Evolutionary conservation across 1,284 basidiomycete genomes (phyloP), one percentile per base, ranked within the genome.

Genomic region (Hymenochaete sp.): DNA sequence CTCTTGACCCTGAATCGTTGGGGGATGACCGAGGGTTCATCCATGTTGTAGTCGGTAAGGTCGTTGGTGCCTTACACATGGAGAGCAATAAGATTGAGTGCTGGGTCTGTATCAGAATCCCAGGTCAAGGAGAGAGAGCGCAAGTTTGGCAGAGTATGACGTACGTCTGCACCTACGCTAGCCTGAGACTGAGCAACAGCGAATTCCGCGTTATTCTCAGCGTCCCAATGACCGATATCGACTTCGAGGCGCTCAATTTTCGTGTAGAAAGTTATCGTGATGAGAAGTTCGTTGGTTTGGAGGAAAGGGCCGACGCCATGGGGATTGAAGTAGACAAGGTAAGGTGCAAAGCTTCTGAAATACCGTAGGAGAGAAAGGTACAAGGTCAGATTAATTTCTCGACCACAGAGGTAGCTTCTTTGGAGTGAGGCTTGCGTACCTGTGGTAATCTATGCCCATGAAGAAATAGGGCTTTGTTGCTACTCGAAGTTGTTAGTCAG

Each of bases 241-340:
- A 44, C n/a, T 25, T 28, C 13, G 24, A 44, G 36, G 40, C 45
- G 42, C 4, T 31, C 26, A 13, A 49, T 42, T 24, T 45, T 44
- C 14, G 8, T 26, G 26, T 28, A 49, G 2, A 22, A 28, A 22
- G 10, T 29, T n/a, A 49, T 21, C 2, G 45, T 49, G 14, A 16
- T 28, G 2, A 18, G n/a, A 2, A 39, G n/a, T 32, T 44, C 26
- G 5, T 35, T 19, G 14, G 32, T 35, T n/a, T n/a, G n/a, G n/a
- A n/a, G n/a, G n/a, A n/a, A n/a, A n/a, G n/a, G n/a, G n/a, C n/a
- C n/a, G n/a, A n/a, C n/a, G 24, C 45, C 42, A 2, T 29, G 22
- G 11, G 45, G 26, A 38, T 43, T 33, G 21, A 48, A 41, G 29
- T 48, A 41, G 24, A 44, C 42, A 13, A 49, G 35, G 33, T 45